Conservation (phyloP, 768 basidiomycete species). For the Porphyrellus cyaneotinctus region DNA sequence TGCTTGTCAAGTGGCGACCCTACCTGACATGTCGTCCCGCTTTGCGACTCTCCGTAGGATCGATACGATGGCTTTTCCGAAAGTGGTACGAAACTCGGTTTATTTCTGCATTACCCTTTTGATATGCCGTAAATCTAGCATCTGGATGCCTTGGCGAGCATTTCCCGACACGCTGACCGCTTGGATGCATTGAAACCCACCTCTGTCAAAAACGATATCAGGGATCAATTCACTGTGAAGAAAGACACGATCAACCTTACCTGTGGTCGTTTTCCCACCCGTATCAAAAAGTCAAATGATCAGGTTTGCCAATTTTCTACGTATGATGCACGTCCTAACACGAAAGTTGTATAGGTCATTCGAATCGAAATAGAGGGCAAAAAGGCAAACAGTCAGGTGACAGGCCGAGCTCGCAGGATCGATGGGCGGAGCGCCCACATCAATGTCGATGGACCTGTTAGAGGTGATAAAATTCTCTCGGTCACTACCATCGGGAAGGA, state of each 20-base stretch:
- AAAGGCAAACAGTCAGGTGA: constrained; percentile 1
- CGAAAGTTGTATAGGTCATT: constrained; percentile 13
- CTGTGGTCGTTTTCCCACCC: constrained; percentile 43
- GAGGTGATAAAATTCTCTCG: constrained; percentile 15
- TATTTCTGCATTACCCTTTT: not conserved
- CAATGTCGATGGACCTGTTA: constrained; percentile 21
- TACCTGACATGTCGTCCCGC: constrained; percentile 17
- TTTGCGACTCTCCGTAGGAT: constrained; percentile 19
- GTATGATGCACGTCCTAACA: too few species aligned
- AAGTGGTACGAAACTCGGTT: constrained; percentile 23
- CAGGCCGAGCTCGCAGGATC: constrained; percentile 22
- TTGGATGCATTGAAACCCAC: constrained; percentile 47
- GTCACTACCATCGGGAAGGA: constrained; percentile 54
- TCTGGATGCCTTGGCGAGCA: constrained; percentile 43
- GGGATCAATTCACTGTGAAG: constrained; percentile 22
- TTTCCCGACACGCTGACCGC: constrained; percentile 42
- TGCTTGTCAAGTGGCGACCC: constrained; percentile 35
- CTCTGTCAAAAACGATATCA: constrained; percentile 41
- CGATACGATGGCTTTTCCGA: constrained; percentile 25
- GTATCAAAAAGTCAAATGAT: constrained; percentile 33
- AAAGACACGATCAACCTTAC: constrained; percentile 32
- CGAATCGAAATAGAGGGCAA: constrained; percentile 16
- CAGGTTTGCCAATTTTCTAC: constrained; percentile 35
- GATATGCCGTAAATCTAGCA: constrained; percentile 27
- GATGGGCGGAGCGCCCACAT: constrained; percentile 39